Percentiles rank a stretch among this genome's conserved stretches.
These are phyloP conservation scores for Solanum stenotomum DNA, from an alignment of 257 asterid species.

Conservation along the genomic window DNA sequence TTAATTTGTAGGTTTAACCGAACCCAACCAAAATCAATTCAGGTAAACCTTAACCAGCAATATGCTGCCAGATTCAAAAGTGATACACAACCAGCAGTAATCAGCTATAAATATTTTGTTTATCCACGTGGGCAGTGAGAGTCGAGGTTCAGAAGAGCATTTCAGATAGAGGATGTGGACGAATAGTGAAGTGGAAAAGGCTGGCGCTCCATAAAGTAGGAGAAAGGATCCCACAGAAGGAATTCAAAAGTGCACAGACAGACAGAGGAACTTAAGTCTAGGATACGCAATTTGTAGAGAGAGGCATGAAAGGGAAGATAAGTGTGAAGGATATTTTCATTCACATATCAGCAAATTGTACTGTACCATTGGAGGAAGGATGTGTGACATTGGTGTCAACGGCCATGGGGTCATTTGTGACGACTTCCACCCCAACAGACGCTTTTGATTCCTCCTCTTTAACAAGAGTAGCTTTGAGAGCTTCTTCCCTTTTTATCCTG, in stretches of 20 bases:
- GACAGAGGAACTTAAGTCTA: background rate
- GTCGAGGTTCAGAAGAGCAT: background rate
- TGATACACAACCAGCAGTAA: background rate
- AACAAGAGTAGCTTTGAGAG: constrained; percentile 69
- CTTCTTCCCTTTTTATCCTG: constrained; percentile 76
- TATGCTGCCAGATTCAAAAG: background rate
- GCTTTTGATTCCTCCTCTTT: constrained; percentile 91
- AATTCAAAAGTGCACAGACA: background rate
- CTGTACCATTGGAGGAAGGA: constrained; percentile 50
- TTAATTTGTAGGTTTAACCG: background rate
- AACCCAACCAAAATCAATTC: background rate
- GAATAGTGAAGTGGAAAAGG: background rate
- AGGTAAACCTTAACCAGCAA: background rate
- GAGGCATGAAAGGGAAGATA: background rate
- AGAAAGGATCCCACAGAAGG: background rate
- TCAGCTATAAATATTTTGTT: background rate
- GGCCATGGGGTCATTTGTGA: constrained; percentile 62
- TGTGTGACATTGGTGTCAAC: constrained; percentile 46
- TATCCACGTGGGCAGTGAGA: background rate
- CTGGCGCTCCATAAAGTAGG: background rate
- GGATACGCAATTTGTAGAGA: background rate
- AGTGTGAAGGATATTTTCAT: background rate
- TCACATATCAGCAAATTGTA: background rate
- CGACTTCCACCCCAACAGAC: constrained; percentile 39
- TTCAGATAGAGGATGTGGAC: background rate